These are phyloP conservation scores for Nigrospora osmanthi DNA, from an alignment of 2,329 filamentous ascomycete genomes.

Conservation along the genomic window DNA sequence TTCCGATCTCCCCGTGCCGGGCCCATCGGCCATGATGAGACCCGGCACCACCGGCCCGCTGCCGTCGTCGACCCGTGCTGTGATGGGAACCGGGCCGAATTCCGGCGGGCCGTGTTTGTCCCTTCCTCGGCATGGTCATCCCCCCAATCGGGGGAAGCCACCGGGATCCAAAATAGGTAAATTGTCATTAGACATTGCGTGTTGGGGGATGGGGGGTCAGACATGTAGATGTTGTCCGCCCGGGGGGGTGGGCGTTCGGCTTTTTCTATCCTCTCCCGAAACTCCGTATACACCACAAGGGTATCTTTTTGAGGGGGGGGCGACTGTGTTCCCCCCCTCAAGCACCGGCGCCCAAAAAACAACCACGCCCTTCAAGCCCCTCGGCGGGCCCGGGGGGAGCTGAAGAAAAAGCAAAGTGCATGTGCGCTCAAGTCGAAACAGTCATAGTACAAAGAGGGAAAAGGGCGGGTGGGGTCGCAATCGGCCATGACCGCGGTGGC, in stretches of 20 bases:
- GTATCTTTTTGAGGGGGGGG: not conserved
- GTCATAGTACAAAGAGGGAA: not conserved
- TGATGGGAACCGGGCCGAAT: too few species aligned
- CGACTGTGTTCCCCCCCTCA: not conserved
- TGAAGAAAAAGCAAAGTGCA: not conserved
- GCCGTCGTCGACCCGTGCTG: too few species aligned
- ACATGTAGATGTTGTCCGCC: not conserved
- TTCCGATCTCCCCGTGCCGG: too few species aligned
- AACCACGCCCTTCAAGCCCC: not conserved
- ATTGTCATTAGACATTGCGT: constrained; percentile 2
- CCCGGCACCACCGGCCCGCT: too few species aligned
- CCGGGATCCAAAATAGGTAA: not conserved
- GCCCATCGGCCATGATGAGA: too few species aligned
- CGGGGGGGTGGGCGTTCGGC: not conserved
- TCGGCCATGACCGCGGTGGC: too few species aligned
- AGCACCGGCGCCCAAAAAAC: not conserved
- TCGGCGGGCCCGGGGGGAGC: not conserved
- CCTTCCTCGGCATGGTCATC: too few species aligned
- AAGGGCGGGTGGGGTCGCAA: not conserved
- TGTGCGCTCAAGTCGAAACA: not conserved
- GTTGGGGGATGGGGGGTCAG: not conserved
- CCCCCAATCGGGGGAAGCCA: too few species aligned
- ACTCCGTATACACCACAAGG: constrained; percentile 1
- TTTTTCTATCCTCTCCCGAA: not conserved
- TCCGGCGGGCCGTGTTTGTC: too few species aligned